A percentile compares a stretch with the other conserved stretches of the same genome.
These are phyloP conservation scores for Kandelia obovata DNA, from an alignment of 345 rosid genomes.

Conservation along the genomic window DNA sequence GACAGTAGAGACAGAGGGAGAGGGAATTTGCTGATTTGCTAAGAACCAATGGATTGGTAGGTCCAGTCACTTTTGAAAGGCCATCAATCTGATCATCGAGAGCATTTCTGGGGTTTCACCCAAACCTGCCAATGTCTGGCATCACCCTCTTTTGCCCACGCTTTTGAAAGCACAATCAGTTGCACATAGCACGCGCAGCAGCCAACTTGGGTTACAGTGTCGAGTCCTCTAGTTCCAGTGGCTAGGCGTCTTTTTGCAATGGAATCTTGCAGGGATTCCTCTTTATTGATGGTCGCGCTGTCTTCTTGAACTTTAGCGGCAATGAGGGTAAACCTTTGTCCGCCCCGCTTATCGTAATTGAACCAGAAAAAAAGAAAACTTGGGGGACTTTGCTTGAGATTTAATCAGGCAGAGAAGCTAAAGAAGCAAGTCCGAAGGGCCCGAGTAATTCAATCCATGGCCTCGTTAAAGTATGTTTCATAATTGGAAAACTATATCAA, in stretches of 20 bases:
- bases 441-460: no score
- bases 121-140: conserved; percentile 13
- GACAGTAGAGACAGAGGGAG: no score
- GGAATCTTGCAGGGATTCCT: neutral
- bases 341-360: neutral
- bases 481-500: no score
- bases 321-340: no score
- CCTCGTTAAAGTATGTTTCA: no score
- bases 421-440: no score
- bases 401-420: no score
- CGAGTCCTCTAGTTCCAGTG: neutral
- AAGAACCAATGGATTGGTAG: neutral
- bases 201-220: neutral
- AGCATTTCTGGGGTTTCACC: conserved; percentile 23
- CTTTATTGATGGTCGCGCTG: neutral
- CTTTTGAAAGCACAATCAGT: conserved; percentile 9
- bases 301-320: neutral
- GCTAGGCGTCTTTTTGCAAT: neutral
- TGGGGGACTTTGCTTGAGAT: no score
- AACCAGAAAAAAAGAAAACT: no score
- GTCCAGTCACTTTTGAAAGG: neutral
- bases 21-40: no score
- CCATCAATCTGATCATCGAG: neutral
- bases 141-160: neutral
- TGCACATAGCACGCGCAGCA: conserved; percentile 5